Evolutionary conservation across 2,329 filamentous ascomycete genomes (phyloP).

Genomic region (Seiridium cupressi): DNA sequence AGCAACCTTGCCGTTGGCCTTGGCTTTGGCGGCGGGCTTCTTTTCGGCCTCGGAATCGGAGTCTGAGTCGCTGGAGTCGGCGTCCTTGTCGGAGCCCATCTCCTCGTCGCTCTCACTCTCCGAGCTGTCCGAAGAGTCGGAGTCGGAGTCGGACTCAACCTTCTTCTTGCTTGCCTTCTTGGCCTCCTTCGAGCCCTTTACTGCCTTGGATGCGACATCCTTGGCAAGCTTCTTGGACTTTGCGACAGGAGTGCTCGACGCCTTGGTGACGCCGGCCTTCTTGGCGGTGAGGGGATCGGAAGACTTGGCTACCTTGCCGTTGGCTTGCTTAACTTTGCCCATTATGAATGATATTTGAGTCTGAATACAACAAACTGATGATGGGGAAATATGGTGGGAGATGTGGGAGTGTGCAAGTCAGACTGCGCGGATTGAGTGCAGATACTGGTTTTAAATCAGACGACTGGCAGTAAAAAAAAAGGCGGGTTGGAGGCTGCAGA

Average conservation of each 20-base stretch:
- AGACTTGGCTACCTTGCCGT: conserved; percentile 50
- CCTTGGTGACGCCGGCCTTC: conserved; percentile 66
- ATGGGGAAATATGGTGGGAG: conserved; percentile 12
- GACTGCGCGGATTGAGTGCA: not conserved
- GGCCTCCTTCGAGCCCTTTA: conserved; percentile 32
- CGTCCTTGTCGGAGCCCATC: conserved; percentile 23
- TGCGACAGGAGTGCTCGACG: conserved; percentile 60
- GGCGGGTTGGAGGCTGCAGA: conserved; percentile 9
- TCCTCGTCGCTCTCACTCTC: conserved; percentile 15
- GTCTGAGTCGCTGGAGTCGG: conserved; percentile 22
- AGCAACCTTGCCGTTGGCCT: conserved; percentile 19
- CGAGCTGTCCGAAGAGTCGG: conserved; percentile 29
- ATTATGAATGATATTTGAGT: conserved; percentile 41
- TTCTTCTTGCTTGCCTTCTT: conserved; percentile 33
- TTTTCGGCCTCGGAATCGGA: conserved; percentile 28
- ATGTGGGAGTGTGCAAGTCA: conserved; percentile 10
- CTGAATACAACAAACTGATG: conserved; percentile 7
- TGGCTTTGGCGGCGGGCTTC: conserved; percentile 26
- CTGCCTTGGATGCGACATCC: conserved; percentile 49
- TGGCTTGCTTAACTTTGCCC: conserved; percentile 66
- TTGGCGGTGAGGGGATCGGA: conserved; percentile 57
- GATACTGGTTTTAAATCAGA: not conserved
- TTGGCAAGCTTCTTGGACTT: conserved; percentile 69
- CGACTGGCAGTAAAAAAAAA: conserved; percentile 8
- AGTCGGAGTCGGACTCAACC: conserved; percentile 33